Evolutionary conservation across 805 yeast species (phyloP), one percentile per base, ranked within the genome.

Genomic region (Nakazawaea wickerhamii): DNA sequence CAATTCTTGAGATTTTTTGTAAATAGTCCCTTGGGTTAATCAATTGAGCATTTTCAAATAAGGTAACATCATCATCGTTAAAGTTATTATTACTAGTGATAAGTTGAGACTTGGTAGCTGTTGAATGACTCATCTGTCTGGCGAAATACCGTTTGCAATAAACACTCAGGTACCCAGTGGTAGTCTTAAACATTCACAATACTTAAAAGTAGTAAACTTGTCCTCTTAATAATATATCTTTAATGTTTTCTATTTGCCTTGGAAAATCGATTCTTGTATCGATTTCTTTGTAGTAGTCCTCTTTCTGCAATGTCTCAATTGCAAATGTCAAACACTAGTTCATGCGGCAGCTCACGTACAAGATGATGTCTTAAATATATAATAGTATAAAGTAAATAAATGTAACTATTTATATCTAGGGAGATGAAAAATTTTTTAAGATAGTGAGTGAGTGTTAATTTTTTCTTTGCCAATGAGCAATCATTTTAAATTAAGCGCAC

Each of bases 341-440:
- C 72, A 69, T 59, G 71, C 75, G 75, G 75, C 75, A 69, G 75
- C 75, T 69, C 75, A 64, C 75, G 75, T 69, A 33, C 30, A 13
- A 31, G 37, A 41, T n/a, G 22, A 25, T n/a, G 33, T 9, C 18
- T 7, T 13, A 13, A n/a, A 23, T 23, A 23, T 8, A 23, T 23
- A 10, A 23, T 8, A 8, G 26, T 23, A 10, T 8, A 23, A 8
- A 8, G 26, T 23, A 10, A 23, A 23, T n/a, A n/a, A n/a, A n/a
- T n/a, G n/a, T n/a, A n/a, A n/a, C n/a, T n/a, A n/a, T n/a, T n/a
- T n/a, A n/a, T n/a, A n/a, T n/a, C n/a, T n/a, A n/a, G n/a, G n/a
- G n/a, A n/a, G n/a, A n/a, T n/a, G n/a, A n/a, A n/a, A n/a, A n/a
- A n/a, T n/a, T n/a, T n/a, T n/a, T n/a, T n/a, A n/a, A n/a, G n/a